These are phyloP conservation scores for Penicillium palitans DNA, from an alignment of 2,329 filamentous ascomycete genomes.

Conservation along the genomic window DNA sequence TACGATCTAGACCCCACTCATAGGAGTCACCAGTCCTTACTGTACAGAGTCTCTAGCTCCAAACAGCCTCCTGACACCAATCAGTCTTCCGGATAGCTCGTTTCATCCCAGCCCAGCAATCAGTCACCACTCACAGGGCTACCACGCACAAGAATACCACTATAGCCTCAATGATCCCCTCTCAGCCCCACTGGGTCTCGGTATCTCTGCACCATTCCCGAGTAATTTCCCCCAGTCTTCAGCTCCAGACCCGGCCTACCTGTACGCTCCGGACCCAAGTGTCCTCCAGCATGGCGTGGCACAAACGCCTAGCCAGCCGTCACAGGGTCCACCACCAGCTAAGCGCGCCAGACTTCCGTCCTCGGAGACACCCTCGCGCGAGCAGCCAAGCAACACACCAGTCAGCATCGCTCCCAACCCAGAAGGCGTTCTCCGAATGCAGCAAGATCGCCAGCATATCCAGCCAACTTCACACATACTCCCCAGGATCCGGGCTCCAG, in stretches of 20 bases:
- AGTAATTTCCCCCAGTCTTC: conserved; percentile 30
- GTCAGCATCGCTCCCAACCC: conserved; percentile 43
- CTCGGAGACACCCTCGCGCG: conserved; percentile 10
- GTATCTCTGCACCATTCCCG: conserved; percentile 39
- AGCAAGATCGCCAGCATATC: conserved; percentile 37
- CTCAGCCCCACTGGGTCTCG: conserved; percentile 37
- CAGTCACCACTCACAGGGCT: conserved; percentile 37
- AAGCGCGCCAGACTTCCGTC: conserved; percentile 29
- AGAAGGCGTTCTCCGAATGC: conserved; percentile 40
- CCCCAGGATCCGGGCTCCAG: conserved; percentile 31
- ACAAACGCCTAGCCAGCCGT: conserved; percentile 26
- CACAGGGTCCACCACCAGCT: conserved; percentile 23
- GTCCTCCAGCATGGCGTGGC: conserved; percentile 22
- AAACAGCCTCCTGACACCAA: conserved; percentile 38
- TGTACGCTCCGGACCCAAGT: conserved; percentile 25
- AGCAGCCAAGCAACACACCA: conserved; percentile 29
- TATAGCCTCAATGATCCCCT: conserved; percentile 35
- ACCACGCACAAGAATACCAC: conserved; percentile 31
- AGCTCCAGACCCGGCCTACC: conserved; percentile 29
- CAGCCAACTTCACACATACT: conserved; percentile 30
- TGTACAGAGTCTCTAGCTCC: conserved; percentile 33
- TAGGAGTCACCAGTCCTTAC: conserved; percentile 34
- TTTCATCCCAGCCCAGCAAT: conserved; percentile 39
- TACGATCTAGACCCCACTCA: conserved; percentile 25
- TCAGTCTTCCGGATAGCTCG: conserved; percentile 41